Evolutionary conservation across 352 stramenopile genomes (phyloP).

Genomic region (Globisporangium acanthophoron): DNA sequence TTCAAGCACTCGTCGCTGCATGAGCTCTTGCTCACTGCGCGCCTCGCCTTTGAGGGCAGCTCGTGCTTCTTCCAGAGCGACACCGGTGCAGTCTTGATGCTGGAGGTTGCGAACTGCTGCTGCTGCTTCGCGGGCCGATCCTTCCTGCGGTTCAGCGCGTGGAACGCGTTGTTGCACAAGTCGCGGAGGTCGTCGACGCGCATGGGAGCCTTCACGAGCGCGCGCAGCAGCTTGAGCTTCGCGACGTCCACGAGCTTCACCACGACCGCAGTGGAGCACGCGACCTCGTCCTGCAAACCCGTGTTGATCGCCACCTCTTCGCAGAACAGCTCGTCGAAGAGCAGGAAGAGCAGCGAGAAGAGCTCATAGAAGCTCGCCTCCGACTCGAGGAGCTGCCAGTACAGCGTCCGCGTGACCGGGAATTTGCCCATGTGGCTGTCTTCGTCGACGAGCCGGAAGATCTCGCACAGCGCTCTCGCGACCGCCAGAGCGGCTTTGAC

Average conservation of each 20-base stretch:
- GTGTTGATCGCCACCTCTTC: constrained; percentile 36
- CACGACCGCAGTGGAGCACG: constrained; percentile 32
- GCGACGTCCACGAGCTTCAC: constrained; percentile 36
- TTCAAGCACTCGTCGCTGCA: constrained; percentile 5
- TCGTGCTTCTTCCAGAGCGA: constrained; percentile 9
- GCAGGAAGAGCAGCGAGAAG: constrained; percentile 54
- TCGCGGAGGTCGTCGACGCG: constrained; percentile 31
- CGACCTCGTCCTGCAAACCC: constrained; percentile 23
- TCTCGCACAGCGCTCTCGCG: constrained; percentile 39
- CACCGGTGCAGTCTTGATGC: neutral
- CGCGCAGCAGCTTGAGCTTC: constrained; percentile 28
- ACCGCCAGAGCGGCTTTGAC: constrained; percentile 49
- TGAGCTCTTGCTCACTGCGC: constrained; percentile 1
- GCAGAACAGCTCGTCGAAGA: constrained; percentile 67
- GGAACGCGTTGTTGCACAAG: constrained; percentile 34
- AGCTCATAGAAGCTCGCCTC: constrained; percentile 51
- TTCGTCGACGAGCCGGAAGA: constrained; percentile 41
- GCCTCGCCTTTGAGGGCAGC: constrained; percentile 2
- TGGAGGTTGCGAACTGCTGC: neutral
- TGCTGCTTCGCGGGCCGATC: too few species aligned
- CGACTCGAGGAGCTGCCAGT: constrained; percentile 54
- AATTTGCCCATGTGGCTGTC: constrained; percentile 34
- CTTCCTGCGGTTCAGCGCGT: neutral
- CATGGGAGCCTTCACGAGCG: constrained; percentile 41
- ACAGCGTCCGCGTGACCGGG: constrained; percentile 42